Evolutionary conservation across 768 basidiomycete genomes (phyloP).

Genomic region (Obba rivulosa): DNA sequence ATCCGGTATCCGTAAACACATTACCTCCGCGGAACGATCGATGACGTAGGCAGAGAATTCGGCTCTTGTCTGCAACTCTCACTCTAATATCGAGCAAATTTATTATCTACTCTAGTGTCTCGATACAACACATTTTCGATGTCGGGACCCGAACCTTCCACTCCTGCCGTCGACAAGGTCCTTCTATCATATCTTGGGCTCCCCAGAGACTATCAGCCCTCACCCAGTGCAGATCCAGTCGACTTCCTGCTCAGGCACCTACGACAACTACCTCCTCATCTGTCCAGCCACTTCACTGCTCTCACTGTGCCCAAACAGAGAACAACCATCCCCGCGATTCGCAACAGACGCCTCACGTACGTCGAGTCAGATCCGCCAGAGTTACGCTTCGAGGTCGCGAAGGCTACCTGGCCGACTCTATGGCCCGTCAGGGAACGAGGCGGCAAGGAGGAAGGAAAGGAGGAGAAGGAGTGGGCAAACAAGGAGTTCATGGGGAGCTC

Average conservation of each 20-base stretch:
- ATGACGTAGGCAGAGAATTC: neutral
- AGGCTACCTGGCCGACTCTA: slow-evolving; percentile 56
- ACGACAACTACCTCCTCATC: slow-evolving; percentile 59
- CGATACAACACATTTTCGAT: no score
- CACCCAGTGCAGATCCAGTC: slow-evolving; percentile 52
- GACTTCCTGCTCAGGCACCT: slow-evolving; percentile 60
- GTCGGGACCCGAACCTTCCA: neutral
- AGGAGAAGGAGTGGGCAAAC: slow-evolving; percentile 69
- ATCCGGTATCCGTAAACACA: no score
- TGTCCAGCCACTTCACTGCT: slow-evolving; percentile 40
- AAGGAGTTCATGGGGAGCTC: slow-evolving; percentile 54
- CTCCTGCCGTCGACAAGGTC: neutral
- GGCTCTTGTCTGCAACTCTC: no score
- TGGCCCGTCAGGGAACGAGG: slow-evolving; percentile 54
- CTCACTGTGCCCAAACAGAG: slow-evolving; percentile 58
- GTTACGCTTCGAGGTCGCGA: slow-evolving; percentile 48
- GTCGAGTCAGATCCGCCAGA: slow-evolving; percentile 48
- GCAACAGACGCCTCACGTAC: slow-evolving; percentile 71
- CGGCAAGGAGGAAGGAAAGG: slow-evolving; percentile 48
- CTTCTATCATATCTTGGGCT: slow-evolving; percentile 53
- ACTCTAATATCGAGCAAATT: neutral
- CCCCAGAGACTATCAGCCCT: slow-evolving; percentile 51
- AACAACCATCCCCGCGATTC: slow-evolving; percentile 53
- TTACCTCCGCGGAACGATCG: no score
- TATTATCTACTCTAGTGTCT: no score